Conservation (phyloP, 257 asterid genomes). For the Nicotiana tomentosiformis region DNA sequence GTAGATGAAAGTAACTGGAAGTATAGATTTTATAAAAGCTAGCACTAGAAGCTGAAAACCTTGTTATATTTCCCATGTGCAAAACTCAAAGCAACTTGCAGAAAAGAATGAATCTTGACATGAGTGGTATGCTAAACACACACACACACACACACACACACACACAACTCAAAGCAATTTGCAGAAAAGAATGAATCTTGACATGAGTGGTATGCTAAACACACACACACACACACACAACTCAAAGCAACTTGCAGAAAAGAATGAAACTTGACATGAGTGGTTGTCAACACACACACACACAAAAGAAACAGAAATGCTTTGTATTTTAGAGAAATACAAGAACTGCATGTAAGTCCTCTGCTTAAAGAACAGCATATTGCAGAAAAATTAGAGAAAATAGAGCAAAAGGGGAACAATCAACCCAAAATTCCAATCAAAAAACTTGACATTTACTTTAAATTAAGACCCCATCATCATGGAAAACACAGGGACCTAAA, state of each 20-base stretch:
- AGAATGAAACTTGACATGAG: not conserved
- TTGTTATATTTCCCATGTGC: constrained; percentile 6
- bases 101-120: not conserved
- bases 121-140: not conserved
- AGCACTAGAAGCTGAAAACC: constrained; percentile 14
- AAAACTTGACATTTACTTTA: not conserved
- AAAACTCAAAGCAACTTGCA: constrained; percentile 5
- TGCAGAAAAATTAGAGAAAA: not conserved
- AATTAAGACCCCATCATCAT: not conserved
- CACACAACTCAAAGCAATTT: constrained; percentile 1
- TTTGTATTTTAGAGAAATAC: not conserved
- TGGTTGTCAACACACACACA: not conserved
- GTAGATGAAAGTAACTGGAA: constrained; percentile 48
- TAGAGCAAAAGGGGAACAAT: not conserved
- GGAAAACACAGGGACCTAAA: not conserved
- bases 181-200: not conserved
- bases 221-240: not conserved
- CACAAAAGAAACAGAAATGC: not conserved
- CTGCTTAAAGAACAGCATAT: not conserved
- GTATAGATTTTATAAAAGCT: constrained; percentile 4
- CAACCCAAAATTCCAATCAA: not conserved
- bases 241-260: constrained; percentile 10
- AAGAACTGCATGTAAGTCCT: not conserved
- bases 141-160: not conserved
- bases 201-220: not conserved